These are phyloP conservation scores for Suhomyces bolitotheri DNA, from an alignment of 1,139 yeast species.

Conservation along the genomic window DNA sequence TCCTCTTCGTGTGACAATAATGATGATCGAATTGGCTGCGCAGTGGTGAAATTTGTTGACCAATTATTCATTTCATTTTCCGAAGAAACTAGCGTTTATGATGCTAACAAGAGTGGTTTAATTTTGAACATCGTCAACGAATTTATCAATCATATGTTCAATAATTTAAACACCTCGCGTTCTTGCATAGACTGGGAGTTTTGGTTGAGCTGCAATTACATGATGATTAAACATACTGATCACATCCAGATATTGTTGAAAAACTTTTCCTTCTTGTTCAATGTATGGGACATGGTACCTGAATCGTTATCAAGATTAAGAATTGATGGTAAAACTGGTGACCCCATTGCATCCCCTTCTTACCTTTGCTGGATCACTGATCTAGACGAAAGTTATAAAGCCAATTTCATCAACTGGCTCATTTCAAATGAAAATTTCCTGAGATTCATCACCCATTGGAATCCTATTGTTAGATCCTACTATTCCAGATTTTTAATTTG, in stretches of 20 bases:
- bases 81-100: constrained; percentile 44
- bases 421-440: constrained; percentile 51
- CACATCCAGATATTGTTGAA: constrained; percentile 64
- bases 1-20: constrained; percentile 16
- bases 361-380: constrained; percentile 36
- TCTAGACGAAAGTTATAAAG: constrained; percentile 40
- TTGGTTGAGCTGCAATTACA: constrained; percentile 64
- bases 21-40: constrained; percentile 10
- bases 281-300: constrained; percentile 77
- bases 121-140: constrained; percentile 49
- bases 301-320: constrained; percentile 18
- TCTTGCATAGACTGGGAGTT: constrained; percentile 64
- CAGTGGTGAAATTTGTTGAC: constrained; percentile 29
- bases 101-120: constrained; percentile 44
- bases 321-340: constrained; percentile 1
- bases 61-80: constrained; percentile 40
- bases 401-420: constrained; percentile 56
- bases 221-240: constrained; percentile 59
- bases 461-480: constrained; percentile 70
- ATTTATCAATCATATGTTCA: constrained; percentile 42
- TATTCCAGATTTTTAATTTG: constrained; percentile 68
- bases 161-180: constrained; percentile 16
- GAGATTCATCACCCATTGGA: constrained; percentile 72
- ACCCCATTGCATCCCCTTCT: constrained; percentile 6
- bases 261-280: constrained; percentile 65